Base-by-base conservation (phyloP, 1,139 yeast genomes). In the Yarrowia galli region DNA sequence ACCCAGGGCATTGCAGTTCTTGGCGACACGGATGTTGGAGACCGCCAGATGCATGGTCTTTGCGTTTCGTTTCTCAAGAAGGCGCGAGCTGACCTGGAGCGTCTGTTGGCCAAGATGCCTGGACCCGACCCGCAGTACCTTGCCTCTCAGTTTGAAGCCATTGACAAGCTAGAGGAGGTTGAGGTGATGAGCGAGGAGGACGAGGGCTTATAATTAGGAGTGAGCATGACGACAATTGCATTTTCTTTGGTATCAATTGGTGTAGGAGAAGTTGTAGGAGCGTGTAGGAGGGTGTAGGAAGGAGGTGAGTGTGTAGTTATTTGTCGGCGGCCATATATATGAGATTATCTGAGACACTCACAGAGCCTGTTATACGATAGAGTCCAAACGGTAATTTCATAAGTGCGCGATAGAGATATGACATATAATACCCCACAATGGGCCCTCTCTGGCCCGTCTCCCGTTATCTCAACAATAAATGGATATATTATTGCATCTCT, bases 111-210 rank as follows among this genome's bases (percentile, higher is more conserved):
- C 56, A 46, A 48, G 25, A 46, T 61, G 45, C 22, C 32, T 7
- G 66, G 66, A 4, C 12, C 35, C 12, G 56, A 61, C 56, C 66
- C 66, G n/a, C 46, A 35, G 35, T 61, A 35, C 45, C 45, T 61
- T n/a, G 6, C 46, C 4, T 8, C 38, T 22, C 66, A 61, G 54
- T 48, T 61, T 36, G 56, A 46, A 8, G 54, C 45, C 38, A 46
- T 61, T 22, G 66, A 61, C 45, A 36, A 61, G 22, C 18, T 61
- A n/a, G 40, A 43, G 16, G 56, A 54, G 36, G 66, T 61, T 23
- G 66, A 58, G 64, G 51, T 43, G 15, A 10, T 28, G 42, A 58
- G 51, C 51, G 64, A 43, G 64, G 49, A 42, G 61, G 61, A 54
- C 36, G 61, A 54, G 46, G 61, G 61, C 35, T 40, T 54, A 25